Conservation (phyloP, 2,329 filamentous ascomycete species). For the Dactylellina cionopaga region DNA sequence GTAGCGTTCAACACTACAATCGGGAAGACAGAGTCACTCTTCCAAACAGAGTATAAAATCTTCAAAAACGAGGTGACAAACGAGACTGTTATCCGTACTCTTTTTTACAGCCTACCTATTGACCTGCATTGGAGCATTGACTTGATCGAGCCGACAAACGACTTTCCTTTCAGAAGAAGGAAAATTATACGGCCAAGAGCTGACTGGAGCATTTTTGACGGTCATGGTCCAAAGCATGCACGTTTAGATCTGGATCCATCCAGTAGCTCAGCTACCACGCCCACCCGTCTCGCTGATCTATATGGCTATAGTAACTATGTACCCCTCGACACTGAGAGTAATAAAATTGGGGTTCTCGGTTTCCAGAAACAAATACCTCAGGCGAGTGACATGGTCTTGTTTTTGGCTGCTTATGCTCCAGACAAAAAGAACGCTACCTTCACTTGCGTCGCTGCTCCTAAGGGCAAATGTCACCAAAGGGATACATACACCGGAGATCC, state of each 20-base stretch:
- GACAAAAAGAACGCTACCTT: slow-evolving; percentile 62
- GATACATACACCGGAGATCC: slow-evolving; percentile 61
- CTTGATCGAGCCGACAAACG: slow-evolving; percentile 73
- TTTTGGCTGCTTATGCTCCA: slow-evolving; percentile 64
- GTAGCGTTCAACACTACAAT: slow-evolving; percentile 55
- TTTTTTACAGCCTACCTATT: slow-evolving; percentile 70
- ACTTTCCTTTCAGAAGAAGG: slow-evolving; percentile 64
- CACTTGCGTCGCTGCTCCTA: slow-evolving; percentile 57
- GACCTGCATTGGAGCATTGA: slow-evolving; percentile 67
- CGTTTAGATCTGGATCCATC: slow-evolving; percentile 4
- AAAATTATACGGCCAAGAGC: neutral
- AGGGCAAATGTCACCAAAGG: slow-evolving; percentile 60
- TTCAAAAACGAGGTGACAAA: slow-evolving; percentile 51
- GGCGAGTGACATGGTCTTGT: slow-evolving; percentile 61
- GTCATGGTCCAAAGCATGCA: neutral
- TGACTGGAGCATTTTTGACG: neutral
- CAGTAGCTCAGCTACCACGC: slow-evolving; percentile 58
- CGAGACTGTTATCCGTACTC: slow-evolving; percentile 48
- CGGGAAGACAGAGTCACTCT: slow-evolving; percentile 54
- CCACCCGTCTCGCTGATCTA: slow-evolving; percentile 58
- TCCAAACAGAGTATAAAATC: slow-evolving; percentile 55
- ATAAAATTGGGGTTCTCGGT: slow-evolving; percentile 55
- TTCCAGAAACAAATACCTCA: slow-evolving; percentile 57
- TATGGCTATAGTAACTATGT: slow-evolving; percentile 58
- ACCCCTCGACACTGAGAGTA: slow-evolving; percentile 6